Conservation (phyloP, 2,329 filamentous ascomycete genomes). For the Calonectria pteridis region DNA sequence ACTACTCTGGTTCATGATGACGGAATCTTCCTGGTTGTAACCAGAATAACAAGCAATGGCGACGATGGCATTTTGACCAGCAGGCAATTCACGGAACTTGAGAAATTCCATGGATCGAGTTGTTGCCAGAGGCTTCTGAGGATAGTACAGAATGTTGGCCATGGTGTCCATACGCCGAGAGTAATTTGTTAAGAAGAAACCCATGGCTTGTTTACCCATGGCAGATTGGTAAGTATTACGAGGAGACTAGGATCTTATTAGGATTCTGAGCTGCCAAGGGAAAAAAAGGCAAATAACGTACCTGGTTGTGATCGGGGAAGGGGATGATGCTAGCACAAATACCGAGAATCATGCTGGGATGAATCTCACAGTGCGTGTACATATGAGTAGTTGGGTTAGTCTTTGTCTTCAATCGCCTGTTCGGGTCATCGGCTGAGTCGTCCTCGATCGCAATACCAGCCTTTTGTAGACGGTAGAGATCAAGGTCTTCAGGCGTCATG, state of each 20-base stretch:
- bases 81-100: constrained; percentile 96
- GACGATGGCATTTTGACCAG: constrained; percentile 97
- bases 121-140: constrained; percentile 95
- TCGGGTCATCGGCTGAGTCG: constrained; percentile 75
- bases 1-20: constrained; percentile 99
- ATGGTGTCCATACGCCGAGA: constrained; percentile 98
- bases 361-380: constrained; percentile 99
- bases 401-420: constrained; percentile 88
- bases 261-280: not conserved
- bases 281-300: constrained; percentile 51
- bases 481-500: constrained; percentile 97
- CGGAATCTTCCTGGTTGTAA: constrained; percentile 99
- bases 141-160: constrained; percentile 99
- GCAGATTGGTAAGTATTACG: constrained; percentile 99
- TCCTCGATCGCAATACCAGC: constrained; percentile 73
- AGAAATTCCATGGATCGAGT: constrained; percentile 99
- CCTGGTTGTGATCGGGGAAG: constrained; percentile 98
- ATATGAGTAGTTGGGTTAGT: constrained; percentile 89
- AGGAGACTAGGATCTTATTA: constrained; percentile 74
- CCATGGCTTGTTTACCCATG: constrained; percentile 99
- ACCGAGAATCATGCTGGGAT: constrained; percentile 98
- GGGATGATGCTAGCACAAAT: constrained; percentile 99
- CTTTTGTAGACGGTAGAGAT: constrained; percentile 79
- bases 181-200: constrained; percentile 98
- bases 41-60: constrained; percentile 98